A percentile compares a stretch with the other conserved stretches of the same genome.
Conservation (phyloP, 768 basidiomycete species). For the Boletus rubescentipes region DNA sequence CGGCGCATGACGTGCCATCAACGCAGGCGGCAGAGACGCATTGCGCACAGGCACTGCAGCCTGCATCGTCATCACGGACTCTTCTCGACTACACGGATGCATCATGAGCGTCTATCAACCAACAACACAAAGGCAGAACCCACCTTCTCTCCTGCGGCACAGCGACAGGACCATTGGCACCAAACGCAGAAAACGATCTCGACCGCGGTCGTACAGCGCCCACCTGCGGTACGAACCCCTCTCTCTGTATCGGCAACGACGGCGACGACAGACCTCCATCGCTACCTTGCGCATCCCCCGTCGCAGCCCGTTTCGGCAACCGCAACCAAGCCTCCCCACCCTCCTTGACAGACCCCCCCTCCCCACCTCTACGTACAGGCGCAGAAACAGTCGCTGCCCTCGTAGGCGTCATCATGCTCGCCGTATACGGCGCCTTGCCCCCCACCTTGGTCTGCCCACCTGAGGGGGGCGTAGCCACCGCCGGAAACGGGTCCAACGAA, state of each 20-base stretch:
- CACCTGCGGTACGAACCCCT: constrained; percentile 63
- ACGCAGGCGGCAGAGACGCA: constrained; percentile 17
- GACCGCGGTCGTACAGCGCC: constrained; percentile 55
- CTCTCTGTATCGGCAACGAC: constrained; percentile 43
- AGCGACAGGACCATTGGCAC: constrained; percentile 29
- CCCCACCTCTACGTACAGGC: constrained; percentile 25
- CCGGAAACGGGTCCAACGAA: constrained; percentile 49
- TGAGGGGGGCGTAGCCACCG: constrained; percentile 9
- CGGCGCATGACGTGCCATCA: constrained; percentile 19
- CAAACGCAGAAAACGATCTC: constrained; percentile 75
- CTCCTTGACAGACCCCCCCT: not conserved
- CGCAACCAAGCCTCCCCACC: constrained; percentile 1
- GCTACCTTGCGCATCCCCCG: not conserved
- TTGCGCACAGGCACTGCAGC: constrained; percentile 1
- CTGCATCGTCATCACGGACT: constrained; percentile 15
- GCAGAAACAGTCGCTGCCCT: constrained; percentile 34
- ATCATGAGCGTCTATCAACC: not conserved
- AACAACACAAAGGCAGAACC: not conserved
- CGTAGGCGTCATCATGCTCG: constrained; percentile 14
- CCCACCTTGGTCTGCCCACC: too few species aligned
- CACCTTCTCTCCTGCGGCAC: constrained; percentile 18
- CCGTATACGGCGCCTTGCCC: not conserved
- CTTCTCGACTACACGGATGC: constrained; percentile 22
- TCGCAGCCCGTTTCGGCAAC: constrained; percentile 21
- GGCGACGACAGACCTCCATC: not conserved